Conservation (phyloP, 371 early-diverging fungal species). For the Mucor sp. region DNA sequence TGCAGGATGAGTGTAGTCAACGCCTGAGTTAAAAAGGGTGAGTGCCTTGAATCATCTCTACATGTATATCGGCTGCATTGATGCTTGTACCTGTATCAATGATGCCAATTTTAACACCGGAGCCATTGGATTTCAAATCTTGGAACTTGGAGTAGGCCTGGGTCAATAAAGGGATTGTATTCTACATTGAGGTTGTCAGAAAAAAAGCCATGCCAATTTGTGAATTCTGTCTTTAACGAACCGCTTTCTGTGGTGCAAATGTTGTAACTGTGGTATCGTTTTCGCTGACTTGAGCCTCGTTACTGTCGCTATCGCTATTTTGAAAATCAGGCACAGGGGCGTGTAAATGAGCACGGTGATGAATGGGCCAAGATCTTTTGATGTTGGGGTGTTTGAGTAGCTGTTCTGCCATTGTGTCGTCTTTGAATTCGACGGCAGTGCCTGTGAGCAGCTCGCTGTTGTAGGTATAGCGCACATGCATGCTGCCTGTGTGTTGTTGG, state of each 20-base stretch:
- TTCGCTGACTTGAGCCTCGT: neutral
- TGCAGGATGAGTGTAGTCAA: constrained; percentile 74
- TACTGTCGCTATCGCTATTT: neutral
- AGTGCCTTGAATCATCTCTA: neutral
- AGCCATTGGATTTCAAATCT: constrained; percentile 24
- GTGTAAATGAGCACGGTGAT: constrained; percentile 22
- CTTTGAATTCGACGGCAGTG: constrained; percentile 28
- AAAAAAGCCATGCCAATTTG: neutral
- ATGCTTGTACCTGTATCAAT: constrained; percentile 41
- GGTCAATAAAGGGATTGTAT: constrained; percentile 26
- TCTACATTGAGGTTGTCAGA: constrained; percentile 6
- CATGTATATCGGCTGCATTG: neutral
- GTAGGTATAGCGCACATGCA: constrained; percentile 28
- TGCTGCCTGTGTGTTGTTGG: neutral
- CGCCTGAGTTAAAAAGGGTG: constrained; percentile 14
- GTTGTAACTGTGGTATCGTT: neutral
- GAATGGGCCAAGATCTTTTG: constrained; percentile 34
- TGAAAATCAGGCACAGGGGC: constrained; percentile 4
- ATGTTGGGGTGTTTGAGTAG: constrained; percentile 15
- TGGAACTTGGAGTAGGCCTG: constrained; percentile 17
- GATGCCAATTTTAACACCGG: constrained; percentile 38
- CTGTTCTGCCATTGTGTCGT: constrained; percentile 12
- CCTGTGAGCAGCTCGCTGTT: constrained; percentile 34
- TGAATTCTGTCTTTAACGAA: neutral
- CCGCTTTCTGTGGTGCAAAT: constrained; percentile 17